Evolutionary conservation across 306 rosid species (phyloP).

Genomic region (Lupinus albus): DNA sequence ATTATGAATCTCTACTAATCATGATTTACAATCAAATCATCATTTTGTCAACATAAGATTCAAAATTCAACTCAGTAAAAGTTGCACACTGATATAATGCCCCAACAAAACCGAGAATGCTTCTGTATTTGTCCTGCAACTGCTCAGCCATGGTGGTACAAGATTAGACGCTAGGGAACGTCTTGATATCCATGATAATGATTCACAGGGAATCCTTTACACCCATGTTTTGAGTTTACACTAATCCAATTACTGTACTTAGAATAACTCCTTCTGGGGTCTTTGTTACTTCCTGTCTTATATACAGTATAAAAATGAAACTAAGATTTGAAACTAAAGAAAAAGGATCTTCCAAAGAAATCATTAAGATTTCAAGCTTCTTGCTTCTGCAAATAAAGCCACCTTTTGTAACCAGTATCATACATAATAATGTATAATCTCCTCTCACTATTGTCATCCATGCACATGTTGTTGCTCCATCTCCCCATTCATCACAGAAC

Average conservation of each 20-base stretch:
- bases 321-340: slow-evolving; percentile 53
- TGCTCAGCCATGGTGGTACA: slow-evolving; percentile 22
- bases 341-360: slow-evolving; percentile 55
- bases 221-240: slow-evolving; percentile 35
- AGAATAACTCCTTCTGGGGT: slow-evolving; percentile 34
- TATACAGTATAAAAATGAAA: slow-evolving; percentile 63
- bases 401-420: slow-evolving; percentile 57
- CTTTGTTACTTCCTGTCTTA: slow-evolving; percentile 47
- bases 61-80: slow-evolving; percentile 33
- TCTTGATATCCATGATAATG: slow-evolving; percentile 19
- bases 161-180: slow-evolving; percentile 12
- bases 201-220: slow-evolving; percentile 30
- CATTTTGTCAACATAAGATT: slow-evolving; percentile 36
- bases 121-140: slow-evolving; percentile 34
- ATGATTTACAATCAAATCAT: slow-evolving; percentile 45
- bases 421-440: slow-evolving; percentile 50
- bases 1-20: slow-evolving; percentile 15
- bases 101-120: slow-evolving; percentile 40
- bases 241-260: slow-evolving; percentile 37
- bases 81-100: slow-evolving; percentile 25
- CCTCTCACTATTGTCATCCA: slow-evolving; percentile 52
- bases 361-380: slow-evolving; percentile 56
- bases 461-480: slow-evolving; percentile 67
- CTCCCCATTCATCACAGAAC: slow-evolving; percentile 81
- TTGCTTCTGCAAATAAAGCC: slow-evolving; percentile 58